phyloP scores from a whole-genome alignment of 2,329 filamentous ascomycete species.

The Nemania diffusa region DNA sequence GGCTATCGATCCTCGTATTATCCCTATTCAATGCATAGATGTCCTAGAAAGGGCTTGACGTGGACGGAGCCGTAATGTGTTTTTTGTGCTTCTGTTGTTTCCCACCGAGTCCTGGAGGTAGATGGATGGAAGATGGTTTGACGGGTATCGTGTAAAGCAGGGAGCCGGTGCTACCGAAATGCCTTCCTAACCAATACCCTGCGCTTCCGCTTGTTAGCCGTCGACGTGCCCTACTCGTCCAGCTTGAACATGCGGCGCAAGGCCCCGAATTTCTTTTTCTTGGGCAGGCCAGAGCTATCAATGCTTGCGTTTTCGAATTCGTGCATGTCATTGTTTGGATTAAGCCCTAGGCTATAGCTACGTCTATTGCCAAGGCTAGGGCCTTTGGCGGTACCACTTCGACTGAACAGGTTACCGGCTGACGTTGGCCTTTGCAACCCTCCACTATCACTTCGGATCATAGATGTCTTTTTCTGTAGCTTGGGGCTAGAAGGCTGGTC shows the following conservation, averaged over 20 bases:
- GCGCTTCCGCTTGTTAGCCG: slow-evolving; percentile 32
- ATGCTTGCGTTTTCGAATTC: slow-evolving; percentile 36
- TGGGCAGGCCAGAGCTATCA: slow-evolving; percentile 47
- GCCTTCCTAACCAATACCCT: slow-evolving; percentile 40
- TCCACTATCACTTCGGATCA: slow-evolving; percentile 58
- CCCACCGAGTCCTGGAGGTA: background rate
- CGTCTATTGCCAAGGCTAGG: slow-evolving; percentile 39
- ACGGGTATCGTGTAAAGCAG: background rate
- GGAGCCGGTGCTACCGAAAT: slow-evolving; percentile 14
- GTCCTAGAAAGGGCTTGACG: background rate
- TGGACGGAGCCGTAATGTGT: background rate
- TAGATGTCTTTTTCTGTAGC: slow-evolving; percentile 58
- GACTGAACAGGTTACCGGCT: slow-evolving; percentile 43
- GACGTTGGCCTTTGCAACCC: slow-evolving; percentile 54
- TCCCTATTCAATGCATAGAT: slow-evolving; percentile 23
- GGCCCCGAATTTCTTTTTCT: slow-evolving; percentile 67
- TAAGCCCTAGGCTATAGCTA: slow-evolving; percentile 46
- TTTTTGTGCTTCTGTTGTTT: background rate
- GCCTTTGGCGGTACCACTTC: slow-evolving; percentile 33
- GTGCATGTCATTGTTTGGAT: slow-evolving; percentile 36
- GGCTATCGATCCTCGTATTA: background rate
- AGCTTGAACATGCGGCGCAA: slow-evolving; percentile 67
- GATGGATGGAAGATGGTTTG: background rate
- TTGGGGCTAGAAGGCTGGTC: slow-evolving; percentile 52
- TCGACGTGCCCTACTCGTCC: slow-evolving; percentile 56